Evolutionary conservation across 495 filamentous ascomycete species (phyloP), one percentile per base, ranked within the genome.

Genomic region (Penicillium samsonianum): DNA sequence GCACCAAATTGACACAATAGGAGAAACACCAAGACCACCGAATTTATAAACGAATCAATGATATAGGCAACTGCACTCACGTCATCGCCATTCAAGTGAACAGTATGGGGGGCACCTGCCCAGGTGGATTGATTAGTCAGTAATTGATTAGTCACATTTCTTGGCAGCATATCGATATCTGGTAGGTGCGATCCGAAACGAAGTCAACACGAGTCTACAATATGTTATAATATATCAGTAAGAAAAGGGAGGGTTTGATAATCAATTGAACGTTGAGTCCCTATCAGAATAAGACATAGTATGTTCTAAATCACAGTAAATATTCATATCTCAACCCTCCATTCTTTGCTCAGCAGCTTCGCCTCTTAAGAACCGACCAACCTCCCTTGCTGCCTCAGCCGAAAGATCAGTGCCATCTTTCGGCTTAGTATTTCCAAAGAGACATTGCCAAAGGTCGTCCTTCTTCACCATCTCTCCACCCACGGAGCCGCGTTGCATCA

Each of bases 361-460:
- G 5, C 66, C 79, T 60, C 78, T 72, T 52, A 81, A 55, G 53
- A 78, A 79, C 25, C 75, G 68, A 12, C 64, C 71, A 35, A 80
- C 70, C 50, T 78, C 79, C 33, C 68, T 55, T 46, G 74, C 72
- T 14, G 75, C 73, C 43, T 69, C 67, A 3, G 51, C 46, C 10
- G 63, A 55, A 16, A 52, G 28, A 43, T 58, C 53, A 40, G 60
- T 52, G 17, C 53, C 50, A 53, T 60, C 44, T 53, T 69, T 70
- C 8, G 57, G 65, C 33, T 51, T 67, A 5, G 65, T 58, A 22
- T 73, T 67, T 16, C 87, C 87, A 78, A 96, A 97, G 10, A 97
- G 73, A 74, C 93, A 98, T 46, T 83, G 83, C 93, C 92, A 96
- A 26, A 98, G 71, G 72, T 96, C 93, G 38, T 87, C 83, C 51